Percentiles rank a stretch among this genome's conserved stretches.
Conservation (phyloP, 441 rosid genomes). For the Theobroma grandiflorum region DNA sequence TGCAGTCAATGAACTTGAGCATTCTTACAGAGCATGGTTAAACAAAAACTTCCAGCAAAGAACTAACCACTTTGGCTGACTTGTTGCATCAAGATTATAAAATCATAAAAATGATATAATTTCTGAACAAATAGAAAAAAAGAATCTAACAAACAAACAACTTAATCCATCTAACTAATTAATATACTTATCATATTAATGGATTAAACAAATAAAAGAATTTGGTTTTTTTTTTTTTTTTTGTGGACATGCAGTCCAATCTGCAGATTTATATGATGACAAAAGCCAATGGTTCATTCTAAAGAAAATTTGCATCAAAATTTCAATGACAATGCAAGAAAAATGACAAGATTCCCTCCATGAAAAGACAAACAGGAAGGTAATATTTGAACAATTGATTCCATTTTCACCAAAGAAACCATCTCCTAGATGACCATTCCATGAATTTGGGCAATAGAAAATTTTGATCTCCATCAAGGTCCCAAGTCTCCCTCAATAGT, state of each 20-base stretch:
- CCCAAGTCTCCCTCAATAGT: background rate
- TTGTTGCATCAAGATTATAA: background rate
- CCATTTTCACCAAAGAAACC: no score
- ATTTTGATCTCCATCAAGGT: constrained; percentile 2
- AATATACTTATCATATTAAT: background rate
- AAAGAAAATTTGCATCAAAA: background rate
- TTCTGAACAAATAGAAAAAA: background rate
- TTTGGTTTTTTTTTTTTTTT: background rate
- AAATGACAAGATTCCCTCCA: background rate
- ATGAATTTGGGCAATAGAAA: background rate
- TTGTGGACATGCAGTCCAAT: background rate
- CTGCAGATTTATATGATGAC: background rate
- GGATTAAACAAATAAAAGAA: background rate
- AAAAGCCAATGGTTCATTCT: background rate
- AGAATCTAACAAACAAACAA: background rate
- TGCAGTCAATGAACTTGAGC: background rate
- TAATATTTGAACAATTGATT: background rate
- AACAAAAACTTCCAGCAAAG: background rate
- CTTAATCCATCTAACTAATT: background rate
- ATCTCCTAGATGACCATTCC: background rate
- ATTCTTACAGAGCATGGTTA: background rate
- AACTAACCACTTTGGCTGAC: background rate
- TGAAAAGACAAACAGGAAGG: background rate
- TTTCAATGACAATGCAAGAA: background rate
- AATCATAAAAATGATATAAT: background rate